Evolutionary conservation across 2,329 filamentous ascomycete genomes (phyloP).

Genomic region (Pleurostoma richardsiae): DNA sequence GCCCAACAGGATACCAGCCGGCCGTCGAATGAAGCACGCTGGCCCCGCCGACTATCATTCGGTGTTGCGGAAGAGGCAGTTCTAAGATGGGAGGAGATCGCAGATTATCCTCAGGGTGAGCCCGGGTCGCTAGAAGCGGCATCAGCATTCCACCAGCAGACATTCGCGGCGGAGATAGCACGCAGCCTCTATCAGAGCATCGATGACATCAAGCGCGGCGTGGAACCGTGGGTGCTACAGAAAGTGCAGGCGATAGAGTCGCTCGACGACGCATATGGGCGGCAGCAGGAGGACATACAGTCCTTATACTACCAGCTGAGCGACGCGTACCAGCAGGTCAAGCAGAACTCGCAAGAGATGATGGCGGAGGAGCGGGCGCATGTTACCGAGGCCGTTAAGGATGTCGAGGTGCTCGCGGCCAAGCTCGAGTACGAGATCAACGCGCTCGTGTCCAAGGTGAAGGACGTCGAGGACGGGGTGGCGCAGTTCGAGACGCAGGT

Average conservation of each 20-base stretch:
- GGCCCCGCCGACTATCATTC: conserved; percentile 71
- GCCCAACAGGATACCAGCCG: conserved; percentile 21
- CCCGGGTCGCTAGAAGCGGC: conserved; percentile 6
- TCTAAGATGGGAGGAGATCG: conserved; percentile 57
- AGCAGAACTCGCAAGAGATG: conserved; percentile 62
- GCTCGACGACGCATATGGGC: conserved; percentile 57
- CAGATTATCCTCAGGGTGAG: conserved; percentile 25
- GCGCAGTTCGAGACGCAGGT: conserved; percentile 76
- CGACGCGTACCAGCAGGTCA: conserved; percentile 65
- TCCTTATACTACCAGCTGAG: conserved; percentile 63
- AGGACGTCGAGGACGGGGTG: conserved; percentile 82
- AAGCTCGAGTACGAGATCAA: conserved; percentile 91
- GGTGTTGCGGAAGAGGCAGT: conserved; percentile 71
- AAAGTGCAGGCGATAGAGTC: conserved; percentile 51
- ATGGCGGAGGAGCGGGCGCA: conserved; percentile 63
- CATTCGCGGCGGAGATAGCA: conserved; percentile 45
- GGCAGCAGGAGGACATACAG: conserved; percentile 62
- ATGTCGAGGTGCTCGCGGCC: conserved; percentile 74
- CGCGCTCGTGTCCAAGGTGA: conserved; percentile 70
- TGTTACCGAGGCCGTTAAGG: conserved; percentile 67
- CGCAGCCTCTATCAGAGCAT: conserved; percentile 50
- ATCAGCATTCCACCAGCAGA: conserved; percentile 23
- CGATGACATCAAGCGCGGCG: conserved; percentile 40
- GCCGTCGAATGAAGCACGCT: conserved; percentile 51
- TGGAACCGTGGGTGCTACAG: conserved; percentile 56